Base-by-base conservation (phyloP, 169 alveolate species). In the Cryptosporidium ubiquitum region DNA sequence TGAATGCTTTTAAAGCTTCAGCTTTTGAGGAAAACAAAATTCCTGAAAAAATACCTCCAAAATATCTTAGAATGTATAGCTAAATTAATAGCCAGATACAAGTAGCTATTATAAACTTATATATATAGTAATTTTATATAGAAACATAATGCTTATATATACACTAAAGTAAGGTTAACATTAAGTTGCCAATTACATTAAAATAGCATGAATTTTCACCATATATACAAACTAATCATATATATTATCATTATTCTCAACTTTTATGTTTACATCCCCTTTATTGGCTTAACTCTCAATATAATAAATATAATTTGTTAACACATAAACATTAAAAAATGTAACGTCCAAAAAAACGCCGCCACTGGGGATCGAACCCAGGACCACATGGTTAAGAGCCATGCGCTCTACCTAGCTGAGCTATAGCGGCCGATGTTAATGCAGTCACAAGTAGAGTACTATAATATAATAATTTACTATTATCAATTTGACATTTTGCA, bases 361-460 rank as follows among this genome's bases (percentile, higher is more conserved):
- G 94, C 91, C 95, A 92, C 95, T 89, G 96, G 95, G 96, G 95
- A 92, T 94, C 94, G 96, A 94, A 93, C 96, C 95, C 96, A 89
- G 95, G 96, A 92, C 96, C 96, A 93, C 96, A 91, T 91, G 96
- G 94, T 94, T 94, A 94, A 93, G 95, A 94, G 95, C 94, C 96
- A 91, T 91, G 95, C 96, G 95, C 96, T 94, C 96, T 94, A 94
- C 96, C 96, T 92, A 93, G 89, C 96, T 94, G 96, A 94, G 96
- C 96, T 94, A 94, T 92, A 94, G 94, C 94, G 95, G 96, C 94
- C 71, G 4, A 33, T 23, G 74, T 0, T 51, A n/a, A n/a, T 23
- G 16, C 16, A 31, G 70, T 23, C 1, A 14, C 26, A 20, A 26
- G 37, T 23, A 20, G 66, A n/a, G 37, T 3, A 55, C n/a, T 9